These are phyloP conservation scores for Teunomyces kruisii DNA, from an alignment of 805 yeast species.

Conservation along the genomic window DNA sequence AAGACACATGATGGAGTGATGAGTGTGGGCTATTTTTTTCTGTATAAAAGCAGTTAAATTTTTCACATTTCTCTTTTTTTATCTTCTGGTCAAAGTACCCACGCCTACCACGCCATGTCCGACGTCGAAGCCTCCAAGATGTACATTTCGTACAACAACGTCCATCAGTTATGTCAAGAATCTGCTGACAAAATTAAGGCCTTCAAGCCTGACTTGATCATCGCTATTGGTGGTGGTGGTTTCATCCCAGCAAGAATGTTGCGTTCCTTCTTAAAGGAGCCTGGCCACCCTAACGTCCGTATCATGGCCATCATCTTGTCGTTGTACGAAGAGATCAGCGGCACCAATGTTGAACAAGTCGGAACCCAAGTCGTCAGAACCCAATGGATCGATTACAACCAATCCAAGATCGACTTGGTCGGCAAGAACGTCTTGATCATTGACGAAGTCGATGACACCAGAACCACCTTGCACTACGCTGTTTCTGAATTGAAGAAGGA, in stretches of 20 bases:
- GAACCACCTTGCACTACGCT: slow-evolving; percentile 82
- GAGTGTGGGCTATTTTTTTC: neutral
- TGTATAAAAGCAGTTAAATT: slow-evolving; percentile 1
- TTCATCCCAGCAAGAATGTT: slow-evolving; percentile 96
- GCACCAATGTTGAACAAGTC: slow-evolving; percentile 41
- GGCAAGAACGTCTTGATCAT: slow-evolving; percentile 73
- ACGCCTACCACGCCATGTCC: slow-evolving; percentile 6
- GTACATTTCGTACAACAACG: slow-evolving; percentile 78
- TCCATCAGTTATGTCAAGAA: slow-evolving; percentile 70
- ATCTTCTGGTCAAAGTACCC: slow-evolving; percentile 3
- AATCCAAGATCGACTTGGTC: slow-evolving; percentile 58
- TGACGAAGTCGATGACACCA: slow-evolving; percentile 85
- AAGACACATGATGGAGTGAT: neutral
- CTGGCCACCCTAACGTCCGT: slow-evolving; percentile 84
- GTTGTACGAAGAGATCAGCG: slow-evolving; percentile 72
- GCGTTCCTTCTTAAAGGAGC: slow-evolving; percentile 86
- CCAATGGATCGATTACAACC: slow-evolving; percentile 80
- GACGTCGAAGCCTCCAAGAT: slow-evolving; percentile 44
- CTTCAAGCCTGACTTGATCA: slow-evolving; percentile 84
- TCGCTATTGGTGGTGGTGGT: slow-evolving; percentile 98
- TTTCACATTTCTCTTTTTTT: slow-evolving; percentile 2
- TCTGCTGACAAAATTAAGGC: slow-evolving; percentile 59
- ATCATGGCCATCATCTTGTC: slow-evolving; percentile 95
- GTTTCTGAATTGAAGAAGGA: slow-evolving; percentile 72
- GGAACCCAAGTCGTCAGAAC: slow-evolving; percentile 73